A percentile compares a stretch with the other conserved stretches of the same genome.
These are phyloP conservation scores for Plasmopara viticola DNA, from an alignment of 352 stramenopile species.

Conservation along the genomic window DNA sequence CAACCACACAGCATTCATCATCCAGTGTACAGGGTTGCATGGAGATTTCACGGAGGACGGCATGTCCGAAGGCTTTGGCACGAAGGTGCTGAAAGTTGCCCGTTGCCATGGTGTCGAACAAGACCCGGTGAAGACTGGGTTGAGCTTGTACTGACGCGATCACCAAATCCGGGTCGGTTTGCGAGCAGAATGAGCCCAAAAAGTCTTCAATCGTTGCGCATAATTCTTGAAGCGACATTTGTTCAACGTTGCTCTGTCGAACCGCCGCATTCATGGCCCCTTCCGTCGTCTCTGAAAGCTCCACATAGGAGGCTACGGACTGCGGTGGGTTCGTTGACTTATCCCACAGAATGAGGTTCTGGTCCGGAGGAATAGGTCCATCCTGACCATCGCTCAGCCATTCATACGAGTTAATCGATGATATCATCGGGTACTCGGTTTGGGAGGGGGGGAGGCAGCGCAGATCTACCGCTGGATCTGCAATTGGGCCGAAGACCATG, in stretches of 20 bases:
- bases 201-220: neutral
- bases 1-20: neutral
- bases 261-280: neutral
- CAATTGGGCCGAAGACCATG: neutral
- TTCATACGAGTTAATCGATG: neutral
- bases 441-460: neutral
- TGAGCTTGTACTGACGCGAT: neutral
- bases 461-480: neutral
- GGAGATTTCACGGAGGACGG: neutral
- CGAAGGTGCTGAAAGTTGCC: neutral
- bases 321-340: neutral
- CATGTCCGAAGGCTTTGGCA: neutral
- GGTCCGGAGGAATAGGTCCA: neutral
- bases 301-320: neutral
- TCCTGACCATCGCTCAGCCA: neutral
- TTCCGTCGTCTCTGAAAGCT: neutral
- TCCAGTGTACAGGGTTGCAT: neutral
- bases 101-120: neutral
- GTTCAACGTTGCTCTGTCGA: neutral
- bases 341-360: neutral
- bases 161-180: neutral
- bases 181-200: neutral
- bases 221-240: neutral
- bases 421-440: neutral
- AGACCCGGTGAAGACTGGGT: neutral